Evolutionary conservation across 2,329 filamentous ascomycete genomes (phyloP), one percentile per base, ranked within the genome.

Genomic region (Fusarium veterinarium): DNA sequence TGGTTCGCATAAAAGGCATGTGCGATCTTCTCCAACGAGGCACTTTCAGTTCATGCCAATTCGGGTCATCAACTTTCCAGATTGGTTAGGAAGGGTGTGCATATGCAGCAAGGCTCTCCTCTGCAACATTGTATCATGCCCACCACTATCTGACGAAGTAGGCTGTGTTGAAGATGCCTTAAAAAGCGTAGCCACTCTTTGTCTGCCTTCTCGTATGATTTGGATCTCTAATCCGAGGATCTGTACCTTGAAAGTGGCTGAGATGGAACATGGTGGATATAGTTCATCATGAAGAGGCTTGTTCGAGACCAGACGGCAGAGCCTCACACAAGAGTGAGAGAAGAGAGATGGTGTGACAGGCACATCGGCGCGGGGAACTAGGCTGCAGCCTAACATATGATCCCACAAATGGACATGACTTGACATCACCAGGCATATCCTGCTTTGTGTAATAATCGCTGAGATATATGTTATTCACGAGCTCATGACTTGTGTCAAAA

Each of bases 41-140:
- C 51, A 19, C 8, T 19, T 31, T 41, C 16, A 19, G 28, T 30
- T 55, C 20, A 4, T 23, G 6, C 51, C 20, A 42, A 14, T 41
- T 30, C 51, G 25, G 52, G 59, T 11, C 16, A 31, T 61, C 23
- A 31, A 25, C 57, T 63, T 61, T 35, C 57, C 44, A 40, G 37
- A 62, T 63, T 37, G 37, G 56, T 35, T 19, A 16, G n/a, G 5
- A 25, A 63, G 37, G 60, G 30, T 17, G 60, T 35, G 56, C 23
- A 41, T 55, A 55, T 55, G 37, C 9, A 14, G 8, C n/a, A 63
- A 64, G 60, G 57, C 60, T 64, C 20, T 33, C 40, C n/a, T 62
- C 25, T 31, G 35, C 25, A 52, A 20, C 44, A 52, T 30, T n/a
- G 19, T 28, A 28, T 55, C 25, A 23, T 42, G 14, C 51, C 51